Conservation (phyloP, 805 yeast genomes). For the Yamadazyma kitorensis region DNA sequence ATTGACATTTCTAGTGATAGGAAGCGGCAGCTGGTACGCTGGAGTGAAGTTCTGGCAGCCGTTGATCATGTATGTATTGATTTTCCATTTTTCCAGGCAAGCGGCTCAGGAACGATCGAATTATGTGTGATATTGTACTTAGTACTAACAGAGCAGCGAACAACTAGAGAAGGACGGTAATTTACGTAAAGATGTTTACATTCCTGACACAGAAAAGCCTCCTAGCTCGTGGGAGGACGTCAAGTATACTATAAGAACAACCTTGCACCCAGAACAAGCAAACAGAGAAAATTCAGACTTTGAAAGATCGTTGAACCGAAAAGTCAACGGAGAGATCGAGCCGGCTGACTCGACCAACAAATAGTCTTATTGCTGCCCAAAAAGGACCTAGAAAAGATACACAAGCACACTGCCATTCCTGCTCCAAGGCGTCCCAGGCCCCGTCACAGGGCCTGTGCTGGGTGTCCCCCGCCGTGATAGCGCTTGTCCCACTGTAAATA, state of each 20-base stretch:
- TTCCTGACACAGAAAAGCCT: conserved; percentile 42
- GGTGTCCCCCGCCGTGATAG: too few relatives aligned
- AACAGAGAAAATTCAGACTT: too few relatives aligned
- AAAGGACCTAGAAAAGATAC: too few relatives aligned
- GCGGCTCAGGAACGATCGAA: neutral
- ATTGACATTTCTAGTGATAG: conserved; percentile 16
- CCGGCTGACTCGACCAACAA: too few relatives aligned
- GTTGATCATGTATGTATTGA: conserved; percentile 54
- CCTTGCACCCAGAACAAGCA: conserved; percentile 28
- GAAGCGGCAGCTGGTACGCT: conserved; percentile 36
- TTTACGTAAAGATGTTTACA: conserved; percentile 55
- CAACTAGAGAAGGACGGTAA: conserved; percentile 64
- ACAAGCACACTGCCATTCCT: too few relatives aligned
- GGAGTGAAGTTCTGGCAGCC: conserved; percentile 76
- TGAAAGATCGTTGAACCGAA: too few relatives aligned
- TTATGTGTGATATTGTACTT: neutral
- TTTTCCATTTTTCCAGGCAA: neutral
- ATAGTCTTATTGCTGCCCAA: too few relatives aligned
- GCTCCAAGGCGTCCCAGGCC: too few relatives aligned
- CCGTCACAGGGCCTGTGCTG: too few relatives aligned
- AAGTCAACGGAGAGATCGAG: too few relatives aligned
- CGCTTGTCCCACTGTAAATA: too few relatives aligned
- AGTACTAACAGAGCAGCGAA: conserved; percentile 39
- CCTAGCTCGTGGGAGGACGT: conserved; percentile 41
- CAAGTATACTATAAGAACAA: conserved; percentile 26